Evolutionary conservation across 2,329 filamentous ascomycete genomes (phyloP).

Genomic region (Emmonsia crescens): DNA sequence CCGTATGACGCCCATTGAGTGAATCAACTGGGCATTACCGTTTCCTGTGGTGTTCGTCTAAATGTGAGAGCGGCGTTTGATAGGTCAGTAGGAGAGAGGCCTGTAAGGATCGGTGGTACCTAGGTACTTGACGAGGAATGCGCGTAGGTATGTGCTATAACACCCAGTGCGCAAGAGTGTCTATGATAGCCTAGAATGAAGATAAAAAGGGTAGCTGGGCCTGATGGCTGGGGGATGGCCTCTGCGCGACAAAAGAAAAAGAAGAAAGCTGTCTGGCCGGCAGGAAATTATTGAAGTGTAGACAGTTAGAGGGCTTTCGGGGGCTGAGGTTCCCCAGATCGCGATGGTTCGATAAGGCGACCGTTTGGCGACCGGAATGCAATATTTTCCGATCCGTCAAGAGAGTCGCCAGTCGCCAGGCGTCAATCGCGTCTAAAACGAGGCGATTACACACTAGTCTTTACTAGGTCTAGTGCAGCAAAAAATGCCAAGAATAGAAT

Average conservation of each 20-base stretch:
- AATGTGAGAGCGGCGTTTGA: background rate
- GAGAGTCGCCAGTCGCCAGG: background rate
- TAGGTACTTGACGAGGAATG: background rate
- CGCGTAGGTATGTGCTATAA: background rate
- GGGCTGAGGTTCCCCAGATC: background rate
- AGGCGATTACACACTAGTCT: background rate
- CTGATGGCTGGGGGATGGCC: background rate
- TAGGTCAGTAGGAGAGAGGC: background rate
- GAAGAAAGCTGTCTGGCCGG: background rate
- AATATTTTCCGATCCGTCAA: background rate
- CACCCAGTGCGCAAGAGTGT: background rate
- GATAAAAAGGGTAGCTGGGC: background rate
- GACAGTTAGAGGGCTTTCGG: background rate
- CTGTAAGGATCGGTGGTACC: background rate
- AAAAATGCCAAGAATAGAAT: too few species aligned
- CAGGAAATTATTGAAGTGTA: background rate
- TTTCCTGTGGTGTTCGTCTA: background rate
- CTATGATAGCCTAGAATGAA: background rate
- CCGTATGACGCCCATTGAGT: constrained; percentile 78
- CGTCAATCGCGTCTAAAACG: background rate
- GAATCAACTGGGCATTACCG: background rate
- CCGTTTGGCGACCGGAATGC: background rate
- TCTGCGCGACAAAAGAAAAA: background rate
- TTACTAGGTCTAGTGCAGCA: background rate
- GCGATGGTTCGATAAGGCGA: background rate